These are phyloP conservation scores for Penicillium diatomitis DNA, from an alignment of 495 filamentous ascomycete genomes.

Conservation along the genomic window DNA sequence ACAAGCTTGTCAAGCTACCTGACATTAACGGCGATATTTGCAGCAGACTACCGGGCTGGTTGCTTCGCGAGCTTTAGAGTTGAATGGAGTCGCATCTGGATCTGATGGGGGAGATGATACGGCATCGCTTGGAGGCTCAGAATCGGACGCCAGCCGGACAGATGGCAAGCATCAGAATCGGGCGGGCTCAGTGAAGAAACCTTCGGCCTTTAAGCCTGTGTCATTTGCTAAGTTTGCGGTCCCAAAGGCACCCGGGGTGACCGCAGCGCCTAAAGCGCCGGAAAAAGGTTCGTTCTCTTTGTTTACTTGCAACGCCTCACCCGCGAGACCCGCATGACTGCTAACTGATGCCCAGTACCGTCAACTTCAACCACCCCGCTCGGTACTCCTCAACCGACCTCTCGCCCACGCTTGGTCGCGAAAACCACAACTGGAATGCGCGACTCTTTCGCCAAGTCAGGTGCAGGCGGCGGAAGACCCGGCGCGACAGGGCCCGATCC, in stretches of 20 bases:
- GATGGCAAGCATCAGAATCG: slow-evolving; percentile 55
- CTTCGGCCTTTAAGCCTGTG: slow-evolving; percentile 83
- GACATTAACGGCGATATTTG: neutral
- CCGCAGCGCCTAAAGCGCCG: slow-evolving; percentile 44
- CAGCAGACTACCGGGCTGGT: slow-evolving; percentile 29
- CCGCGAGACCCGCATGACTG: neutral
- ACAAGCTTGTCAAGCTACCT: too few relatives aligned
- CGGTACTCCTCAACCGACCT: slow-evolving; percentile 33
- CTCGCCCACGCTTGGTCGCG: slow-evolving; percentile 56
- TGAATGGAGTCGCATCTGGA: slow-evolving; percentile 31
- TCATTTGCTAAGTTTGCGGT: slow-evolving; percentile 74
- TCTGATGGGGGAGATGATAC: slow-evolving; percentile 40
- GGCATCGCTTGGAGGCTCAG: slow-evolving; percentile 38
- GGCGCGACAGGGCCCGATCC: slow-evolving; percentile 53
- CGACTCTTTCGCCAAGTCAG: slow-evolving; percentile 41
- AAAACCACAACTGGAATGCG: slow-evolving; percentile 52
- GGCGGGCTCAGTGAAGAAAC: slow-evolving; percentile 70
- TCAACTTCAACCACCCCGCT: slow-evolving; percentile 32
- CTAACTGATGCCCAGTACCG: slow-evolving; percentile 28
- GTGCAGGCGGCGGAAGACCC: slow-evolving; percentile 33
- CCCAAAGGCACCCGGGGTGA: slow-evolving; percentile 43
- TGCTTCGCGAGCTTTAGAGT: slow-evolving; percentile 34
- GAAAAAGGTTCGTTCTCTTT: slow-evolving; percentile 41
- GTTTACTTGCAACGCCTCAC: neutral
- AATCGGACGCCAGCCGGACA: slow-evolving; percentile 41